A percentile compares a stretch with the other conserved stretches of the same genome.
Conservation (phyloP, 1,284 basidiomycete genomes). For the Ceratobasidium sp. region DNA sequence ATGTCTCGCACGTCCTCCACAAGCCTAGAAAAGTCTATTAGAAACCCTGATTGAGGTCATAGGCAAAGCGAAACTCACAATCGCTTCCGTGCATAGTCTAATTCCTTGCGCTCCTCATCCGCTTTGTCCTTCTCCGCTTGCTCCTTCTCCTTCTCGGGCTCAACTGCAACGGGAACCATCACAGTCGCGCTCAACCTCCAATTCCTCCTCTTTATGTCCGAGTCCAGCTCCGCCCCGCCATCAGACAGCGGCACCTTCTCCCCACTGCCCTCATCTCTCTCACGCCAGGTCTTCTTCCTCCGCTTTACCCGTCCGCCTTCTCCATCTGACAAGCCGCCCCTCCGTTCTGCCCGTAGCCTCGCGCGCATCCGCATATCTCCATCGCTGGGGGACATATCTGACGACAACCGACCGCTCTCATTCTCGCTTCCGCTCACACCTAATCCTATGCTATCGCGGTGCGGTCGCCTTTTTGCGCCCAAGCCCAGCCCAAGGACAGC, state of each 20-base stretch:
- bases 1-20: slow-evolving; percentile 23
- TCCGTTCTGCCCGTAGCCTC: background rate
- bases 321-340: slow-evolving; percentile 33
- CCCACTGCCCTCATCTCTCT: slow-evolving; percentile 1
- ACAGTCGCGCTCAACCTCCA: slow-evolving; percentile 1
- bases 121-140: background rate
- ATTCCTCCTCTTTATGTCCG: slow-evolving; percentile 7
- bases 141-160: slow-evolving; percentile 1
- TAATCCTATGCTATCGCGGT: background rate
- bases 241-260: slow-evolving; percentile 10
- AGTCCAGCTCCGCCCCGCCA: slow-evolving; percentile 11
- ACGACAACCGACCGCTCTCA: slow-evolving; percentile 26
- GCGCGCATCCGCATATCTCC: background rate
- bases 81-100: slow-evolving; percentile 24
- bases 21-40: background rate
- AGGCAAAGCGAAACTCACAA: slow-evolving; percentile 15
- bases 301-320: slow-evolving; percentile 27
- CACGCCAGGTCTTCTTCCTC: slow-evolving; percentile 20
- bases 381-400: slow-evolving; percentile 35
- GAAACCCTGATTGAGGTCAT: background rate
- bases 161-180: slow-evolving; percentile 20
- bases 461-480: slow-evolving; percentile 9
- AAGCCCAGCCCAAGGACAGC: slow-evolving; percentile 23
- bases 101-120: background rate
- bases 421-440: slow-evolving; percentile 43